Percentiles rank a stretch among this genome's conserved stretches.
phyloP scores from a whole-genome alignment of 1,139 yeast species.

The Kodamaea fungicola region DNA sequence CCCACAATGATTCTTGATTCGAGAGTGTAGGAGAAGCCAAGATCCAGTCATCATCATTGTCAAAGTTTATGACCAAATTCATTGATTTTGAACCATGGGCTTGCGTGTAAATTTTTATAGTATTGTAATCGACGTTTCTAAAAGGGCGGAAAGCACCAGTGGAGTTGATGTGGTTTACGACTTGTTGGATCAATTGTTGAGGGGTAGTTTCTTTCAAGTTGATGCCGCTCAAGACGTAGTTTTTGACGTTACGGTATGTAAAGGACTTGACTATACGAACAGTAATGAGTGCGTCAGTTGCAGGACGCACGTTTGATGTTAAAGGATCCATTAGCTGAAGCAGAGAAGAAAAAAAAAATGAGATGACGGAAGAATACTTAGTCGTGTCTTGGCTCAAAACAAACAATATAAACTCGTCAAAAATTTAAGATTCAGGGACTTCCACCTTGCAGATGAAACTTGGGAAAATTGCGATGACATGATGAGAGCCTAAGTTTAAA shows the following conservation, averaged over 20 bases:
- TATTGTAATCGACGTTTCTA: conserved; percentile 71
- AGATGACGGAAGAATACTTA: no score
- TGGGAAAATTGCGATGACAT: no score
- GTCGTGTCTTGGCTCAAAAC: no score
- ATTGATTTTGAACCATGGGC: conserved; percentile 95
- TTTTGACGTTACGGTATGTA: conserved; percentile 87
- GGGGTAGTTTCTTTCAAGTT: conserved; percentile 73
- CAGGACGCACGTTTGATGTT: conserved; percentile 66
- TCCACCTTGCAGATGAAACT: no score
- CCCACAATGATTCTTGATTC: conserved; percentile 45
- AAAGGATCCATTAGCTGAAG: conserved; percentile 47
- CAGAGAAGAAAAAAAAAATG: no score
- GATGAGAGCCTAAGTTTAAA: no score
- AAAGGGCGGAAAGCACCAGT: conserved; percentile 78
- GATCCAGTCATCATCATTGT: conserved; percentile 70
- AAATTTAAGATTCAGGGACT: no score
- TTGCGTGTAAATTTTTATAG: conserved; percentile 83
- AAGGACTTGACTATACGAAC: conserved; percentile 86
- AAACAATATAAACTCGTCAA: no score
- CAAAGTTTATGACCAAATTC: conserved; percentile 87
- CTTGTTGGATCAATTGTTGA: conserved; percentile 49
- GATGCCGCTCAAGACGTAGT: conserved; percentile 67
- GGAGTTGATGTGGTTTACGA: conserved; percentile 50
- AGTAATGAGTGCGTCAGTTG: conserved; percentile 70
- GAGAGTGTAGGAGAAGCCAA: conserved; percentile 33